Evolutionary conservation across 768 basidiomycete species (phyloP).

Genomic region (Auricularia sp.): DNA sequence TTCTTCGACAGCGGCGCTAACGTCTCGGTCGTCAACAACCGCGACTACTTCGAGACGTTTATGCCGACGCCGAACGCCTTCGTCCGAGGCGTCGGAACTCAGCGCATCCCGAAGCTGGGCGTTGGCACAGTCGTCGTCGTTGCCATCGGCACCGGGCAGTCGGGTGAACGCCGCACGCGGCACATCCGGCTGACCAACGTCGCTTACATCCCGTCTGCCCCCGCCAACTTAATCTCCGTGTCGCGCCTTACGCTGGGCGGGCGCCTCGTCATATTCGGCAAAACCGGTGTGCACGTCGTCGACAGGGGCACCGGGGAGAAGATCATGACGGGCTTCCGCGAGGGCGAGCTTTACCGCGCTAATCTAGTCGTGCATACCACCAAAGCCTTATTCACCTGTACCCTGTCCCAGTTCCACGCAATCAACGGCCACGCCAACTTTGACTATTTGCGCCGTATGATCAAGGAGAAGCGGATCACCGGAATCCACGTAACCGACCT

Average conservation of each 20-base stretch:
- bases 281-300: background rate
- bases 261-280: background rate
- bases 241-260: background rate
- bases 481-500: background rate
- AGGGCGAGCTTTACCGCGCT: background rate
- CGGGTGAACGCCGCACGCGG: background rate
- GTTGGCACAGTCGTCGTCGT: background rate
- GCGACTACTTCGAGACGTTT: background rate
- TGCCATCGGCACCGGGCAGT: background rate
- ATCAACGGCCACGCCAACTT: constrained; percentile 1
- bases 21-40: background rate
- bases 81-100: background rate
- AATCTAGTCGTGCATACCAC: background rate
- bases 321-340: background rate
- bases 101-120: background rate
- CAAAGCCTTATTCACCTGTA: background rate
- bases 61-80: background rate
- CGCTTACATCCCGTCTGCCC: background rate
- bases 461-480: background rate
- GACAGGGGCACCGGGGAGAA: background rate
- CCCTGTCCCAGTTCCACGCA: background rate
- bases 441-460: background rate
- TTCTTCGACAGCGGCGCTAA: background rate
- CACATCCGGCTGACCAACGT: background rate
- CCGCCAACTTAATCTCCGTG: background rate